phyloP scores from a whole-genome alignment of 768 basidiomycete genomes.

The Podaxis carcinomalis region DNA sequence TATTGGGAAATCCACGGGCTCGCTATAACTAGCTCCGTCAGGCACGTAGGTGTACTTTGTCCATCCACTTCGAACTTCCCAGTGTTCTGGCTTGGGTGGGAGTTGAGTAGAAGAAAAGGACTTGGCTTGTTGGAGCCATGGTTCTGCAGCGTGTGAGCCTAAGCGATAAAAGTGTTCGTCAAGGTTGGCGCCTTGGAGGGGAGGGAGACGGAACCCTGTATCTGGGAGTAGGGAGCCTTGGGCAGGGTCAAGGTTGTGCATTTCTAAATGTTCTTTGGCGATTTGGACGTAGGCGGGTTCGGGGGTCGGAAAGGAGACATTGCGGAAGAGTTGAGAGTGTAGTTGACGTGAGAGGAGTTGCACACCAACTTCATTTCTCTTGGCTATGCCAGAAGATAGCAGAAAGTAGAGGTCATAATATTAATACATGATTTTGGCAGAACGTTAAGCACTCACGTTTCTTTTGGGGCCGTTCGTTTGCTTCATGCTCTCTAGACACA shows the following conservation, averaged over 20 bases:
- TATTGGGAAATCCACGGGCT: slow-evolving; percentile 64
- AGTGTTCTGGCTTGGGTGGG: slow-evolving; percentile 53
- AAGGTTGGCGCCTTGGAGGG: slow-evolving; percentile 74
- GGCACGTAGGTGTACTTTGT: slow-evolving; percentile 70
- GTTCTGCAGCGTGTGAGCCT: slow-evolving; percentile 63
- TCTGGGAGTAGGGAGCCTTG: slow-evolving; percentile 81
- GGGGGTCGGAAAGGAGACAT: slow-evolving; percentile 60
- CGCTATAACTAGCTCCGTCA: slow-evolving; percentile 76
- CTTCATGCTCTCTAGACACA: background rate
- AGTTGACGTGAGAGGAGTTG: slow-evolving; percentile 83
- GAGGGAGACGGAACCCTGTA: slow-evolving; percentile 76
- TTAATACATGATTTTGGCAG: background rate
- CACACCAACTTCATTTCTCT: slow-evolving; percentile 88
- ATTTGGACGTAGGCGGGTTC: slow-evolving; percentile 63
- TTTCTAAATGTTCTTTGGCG: slow-evolving; percentile 73
- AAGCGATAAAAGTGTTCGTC: slow-evolving; percentile 88
- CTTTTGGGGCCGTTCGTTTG: background rate
- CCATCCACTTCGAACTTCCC: slow-evolving; percentile 74
- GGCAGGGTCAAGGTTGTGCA: slow-evolving; percentile 75
- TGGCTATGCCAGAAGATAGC: slow-evolving; percentile 31
- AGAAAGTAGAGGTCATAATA: background rate
- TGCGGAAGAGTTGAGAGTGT: slow-evolving; percentile 79
- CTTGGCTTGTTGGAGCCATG: slow-evolving; percentile 71
- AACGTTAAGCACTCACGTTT: background rate
- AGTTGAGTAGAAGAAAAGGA: slow-evolving; percentile 47